Percentiles rank a stretch among this genome's conserved stretches.
phyloP scores from a whole-genome alignment of 148 eudicot genomes.

The Chenopodium formosanum region DNA sequence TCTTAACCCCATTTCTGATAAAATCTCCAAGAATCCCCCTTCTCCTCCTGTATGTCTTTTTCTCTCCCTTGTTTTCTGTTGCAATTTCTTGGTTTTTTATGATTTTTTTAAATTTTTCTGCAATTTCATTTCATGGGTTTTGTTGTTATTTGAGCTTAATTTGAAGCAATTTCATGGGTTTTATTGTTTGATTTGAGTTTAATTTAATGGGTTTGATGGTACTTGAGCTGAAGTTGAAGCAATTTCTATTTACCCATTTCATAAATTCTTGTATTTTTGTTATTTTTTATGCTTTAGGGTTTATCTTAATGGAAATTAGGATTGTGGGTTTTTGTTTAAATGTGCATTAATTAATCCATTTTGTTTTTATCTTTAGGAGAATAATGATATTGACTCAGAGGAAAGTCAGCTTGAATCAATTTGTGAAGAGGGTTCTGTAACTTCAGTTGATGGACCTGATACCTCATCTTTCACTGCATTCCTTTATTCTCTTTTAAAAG shows the following conservation, averaged over 20 bases:
- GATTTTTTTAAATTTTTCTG: neutral
- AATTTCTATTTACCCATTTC: neutral
- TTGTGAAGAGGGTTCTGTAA: slow-evolving; percentile 47
- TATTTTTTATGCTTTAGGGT: neutral
- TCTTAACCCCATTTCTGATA: slow-evolving; percentile 85
- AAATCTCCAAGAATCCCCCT: slow-evolving; percentile 40
- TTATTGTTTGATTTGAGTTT: neutral
- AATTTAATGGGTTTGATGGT: neutral
- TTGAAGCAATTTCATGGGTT: neutral
- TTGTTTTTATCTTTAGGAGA: slow-evolving; percentile 37
- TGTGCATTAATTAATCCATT: neutral
- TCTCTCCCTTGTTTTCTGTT: neutral
- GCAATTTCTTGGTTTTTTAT: neutral
- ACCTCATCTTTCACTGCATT: slow-evolving; percentile 94
- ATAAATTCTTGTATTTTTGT: neutral
- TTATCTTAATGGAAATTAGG: neutral
- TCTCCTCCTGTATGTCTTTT: slow-evolving; percentile 23
- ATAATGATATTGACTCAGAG: slow-evolving; percentile 39
- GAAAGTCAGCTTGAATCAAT: slow-evolving; percentile 36
- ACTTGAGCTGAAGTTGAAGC: neutral
- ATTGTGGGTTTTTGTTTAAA: slow-evolving; percentile 16
- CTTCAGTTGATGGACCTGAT: slow-evolving; percentile 72
- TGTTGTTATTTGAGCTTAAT: neutral
- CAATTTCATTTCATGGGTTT: neutral
- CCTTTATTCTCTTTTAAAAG: slow-evolving; percentile 56